Evolutionary conservation across 176 grass and related monocot genomes (phyloP).

Genomic region (Oryza punctata): DNA sequence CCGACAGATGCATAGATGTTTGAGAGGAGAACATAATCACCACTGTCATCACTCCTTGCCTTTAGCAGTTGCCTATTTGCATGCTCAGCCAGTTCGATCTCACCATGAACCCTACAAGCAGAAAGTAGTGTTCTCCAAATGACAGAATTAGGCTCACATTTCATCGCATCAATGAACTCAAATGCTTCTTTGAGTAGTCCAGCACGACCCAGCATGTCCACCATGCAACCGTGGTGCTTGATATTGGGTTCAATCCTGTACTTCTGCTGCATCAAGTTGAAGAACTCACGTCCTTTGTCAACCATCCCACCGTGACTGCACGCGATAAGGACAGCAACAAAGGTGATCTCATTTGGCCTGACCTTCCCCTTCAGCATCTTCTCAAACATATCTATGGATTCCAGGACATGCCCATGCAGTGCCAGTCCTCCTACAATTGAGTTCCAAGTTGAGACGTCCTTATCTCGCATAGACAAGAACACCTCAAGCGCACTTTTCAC

Average conservation of each 20-base stretch:
- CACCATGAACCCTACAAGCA: slow-evolving; percentile 80
- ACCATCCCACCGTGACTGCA: slow-evolving; percentile 81
- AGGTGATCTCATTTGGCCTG: slow-evolving; percentile 77
- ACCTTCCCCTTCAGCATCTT: slow-evolving; percentile 68
- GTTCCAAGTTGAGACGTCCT: slow-evolving; percentile 86
- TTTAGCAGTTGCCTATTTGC: slow-evolving; percentile 65
- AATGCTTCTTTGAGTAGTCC: slow-evolving; percentile 85
- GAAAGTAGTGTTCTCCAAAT: slow-evolving; percentile 82
- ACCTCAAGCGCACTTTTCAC: slow-evolving; percentile 62
- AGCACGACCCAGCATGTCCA: slow-evolving; percentile 81
- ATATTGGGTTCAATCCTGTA: slow-evolving; percentile 76
- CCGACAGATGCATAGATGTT: slow-evolving; percentile 86
- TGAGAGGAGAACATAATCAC: slow-evolving; percentile 79
- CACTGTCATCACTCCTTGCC: slow-evolving; percentile 62
- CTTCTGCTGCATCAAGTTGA: slow-evolving; percentile 63
- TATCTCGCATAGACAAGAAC: slow-evolving; percentile 60
- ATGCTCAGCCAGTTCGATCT: slow-evolving; percentile 63
- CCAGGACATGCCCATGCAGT: slow-evolving; percentile 57
- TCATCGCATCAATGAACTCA: slow-evolving; percentile 71
- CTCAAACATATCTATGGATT: slow-evolving; percentile 56
- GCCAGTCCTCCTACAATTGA: slow-evolving; percentile 78
- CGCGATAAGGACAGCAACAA: slow-evolving; percentile 71
- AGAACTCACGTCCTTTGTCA: slow-evolving; percentile 63
- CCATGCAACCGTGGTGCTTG: slow-evolving; percentile 85
- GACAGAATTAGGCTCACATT: slow-evolving; percentile 72